Evolutionary conservation across 192 early-diverging fungal genomes (phyloP).

Genomic region (Mortierella alpina): DNA sequence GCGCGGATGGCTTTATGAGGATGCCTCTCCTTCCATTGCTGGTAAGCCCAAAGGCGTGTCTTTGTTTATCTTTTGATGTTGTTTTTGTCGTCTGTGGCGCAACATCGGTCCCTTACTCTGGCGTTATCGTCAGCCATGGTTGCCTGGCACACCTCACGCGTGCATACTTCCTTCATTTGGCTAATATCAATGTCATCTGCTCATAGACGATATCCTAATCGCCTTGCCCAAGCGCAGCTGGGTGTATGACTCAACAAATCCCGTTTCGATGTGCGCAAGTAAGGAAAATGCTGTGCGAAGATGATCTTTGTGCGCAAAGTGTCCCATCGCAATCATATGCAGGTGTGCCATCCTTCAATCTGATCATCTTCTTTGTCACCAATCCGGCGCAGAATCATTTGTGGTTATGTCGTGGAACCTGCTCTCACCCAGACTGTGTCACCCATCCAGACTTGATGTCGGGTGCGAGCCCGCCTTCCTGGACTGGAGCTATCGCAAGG

Average conservation of each 20-base stretch:
- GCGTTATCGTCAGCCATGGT: no score
- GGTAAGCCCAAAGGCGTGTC: constrained; percentile 39
- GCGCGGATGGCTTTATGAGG: constrained; percentile 48
- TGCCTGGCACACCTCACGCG: no score
- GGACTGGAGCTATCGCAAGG: constrained; percentile 47
- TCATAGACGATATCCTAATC: constrained; percentile 34
- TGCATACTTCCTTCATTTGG: no score
- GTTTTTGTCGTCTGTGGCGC: constrained; percentile 12
- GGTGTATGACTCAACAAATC: constrained; percentile 37
- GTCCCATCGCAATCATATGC: neutral
- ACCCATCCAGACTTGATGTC: constrained; percentile 31
- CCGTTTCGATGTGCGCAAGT: constrained; percentile 50
- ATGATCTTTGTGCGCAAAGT: neutral
- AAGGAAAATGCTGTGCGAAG: neutral
- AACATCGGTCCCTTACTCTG: neutral
- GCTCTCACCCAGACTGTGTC: constrained; percentile 44
- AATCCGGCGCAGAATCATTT: constrained; percentile 24
- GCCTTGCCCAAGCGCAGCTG: constrained; percentile 45
- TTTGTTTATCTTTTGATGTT: constrained; percentile 1
- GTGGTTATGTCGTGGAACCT: constrained; percentile 51
- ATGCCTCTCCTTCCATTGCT: constrained; percentile 23
- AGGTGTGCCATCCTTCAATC: neutral
- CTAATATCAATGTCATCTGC: neutral
- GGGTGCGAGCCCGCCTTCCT: constrained; percentile 35
- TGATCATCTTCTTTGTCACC: neutral